phyloP scores from a whole-genome alignment of 2,329 filamentous ascomycete genomes.

The Lasiodiplodia gonubiensis region DNA sequence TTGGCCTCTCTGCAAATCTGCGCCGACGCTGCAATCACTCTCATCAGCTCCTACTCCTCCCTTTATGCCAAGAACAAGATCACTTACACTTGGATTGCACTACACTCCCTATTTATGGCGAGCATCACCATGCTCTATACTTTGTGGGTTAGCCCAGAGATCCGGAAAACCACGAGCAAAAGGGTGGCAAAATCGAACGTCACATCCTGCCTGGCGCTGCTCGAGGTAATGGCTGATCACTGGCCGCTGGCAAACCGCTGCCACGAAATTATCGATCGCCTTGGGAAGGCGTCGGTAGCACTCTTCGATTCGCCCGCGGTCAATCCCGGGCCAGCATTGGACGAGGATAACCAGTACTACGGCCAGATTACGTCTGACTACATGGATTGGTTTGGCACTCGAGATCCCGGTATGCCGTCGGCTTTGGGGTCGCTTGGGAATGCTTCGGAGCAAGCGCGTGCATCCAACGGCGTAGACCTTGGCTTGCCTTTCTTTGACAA shows the following conservation, averaged over 20 bases:
- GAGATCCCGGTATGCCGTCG: background rate
- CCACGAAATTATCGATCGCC: conserved; percentile 14
- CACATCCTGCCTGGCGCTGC: background rate
- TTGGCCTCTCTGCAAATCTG: too few species aligned
- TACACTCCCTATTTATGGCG: too few species aligned
- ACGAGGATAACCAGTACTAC: background rate
- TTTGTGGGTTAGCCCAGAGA: too few species aligned
- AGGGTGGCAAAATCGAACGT: too few species aligned
- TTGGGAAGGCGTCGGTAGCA: conserved; percentile 1
- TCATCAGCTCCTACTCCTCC: too few species aligned
- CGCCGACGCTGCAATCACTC: too few species aligned
- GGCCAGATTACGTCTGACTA: background rate
- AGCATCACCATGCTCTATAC: too few species aligned
- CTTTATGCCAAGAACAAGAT: too few species aligned
- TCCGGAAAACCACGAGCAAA: too few species aligned
- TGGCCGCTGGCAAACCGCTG: conserved; percentile 17
- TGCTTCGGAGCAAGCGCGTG: background rate
- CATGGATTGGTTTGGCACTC: background rate
- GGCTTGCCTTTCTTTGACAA: background rate
- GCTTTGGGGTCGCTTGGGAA: background rate
- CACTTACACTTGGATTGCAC: too few species aligned
- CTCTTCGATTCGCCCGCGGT: conserved; percentile 1
- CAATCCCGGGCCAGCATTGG: background rate
- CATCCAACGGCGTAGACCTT: background rate
- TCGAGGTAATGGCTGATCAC: conserved; percentile 15